Base-by-base conservation (phyloP, 2,329 filamentous ascomycete genomes). In the Colletotrichum theobromicola region DNA sequence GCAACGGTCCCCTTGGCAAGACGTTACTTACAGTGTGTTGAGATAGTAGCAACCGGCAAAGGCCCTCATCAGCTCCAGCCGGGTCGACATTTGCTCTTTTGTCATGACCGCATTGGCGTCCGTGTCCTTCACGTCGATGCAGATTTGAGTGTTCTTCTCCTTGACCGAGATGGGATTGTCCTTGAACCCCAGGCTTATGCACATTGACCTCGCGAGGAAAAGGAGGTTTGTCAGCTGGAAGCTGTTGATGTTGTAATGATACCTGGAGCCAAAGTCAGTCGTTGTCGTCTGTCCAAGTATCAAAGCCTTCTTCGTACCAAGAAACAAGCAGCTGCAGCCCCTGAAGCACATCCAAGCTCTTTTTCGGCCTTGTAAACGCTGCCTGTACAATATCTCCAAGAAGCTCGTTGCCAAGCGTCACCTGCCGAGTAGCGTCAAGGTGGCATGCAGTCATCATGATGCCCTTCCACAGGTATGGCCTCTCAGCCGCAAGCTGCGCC, bases 31-130 rank as follows among this genome's bases (percentile, higher is more conserved):
- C 87, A 87, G 77, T 8, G 87, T 87, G 34, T 88, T 87, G 5
- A 89, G 77, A 69, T 89, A 90, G 72, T 88, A 90, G 5, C 86
- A 87, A 4, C 87, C 88, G 1, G 84, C 83, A 77, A 87, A 88
- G 0, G 87, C 86, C 58, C 88, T 82, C 80, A 88, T 84, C 60
- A 84, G 79, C 70, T 89, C 86, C 12, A 89, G 76, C 26, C 80
- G 81, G 21, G 73, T 73, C 7, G 79, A 76, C 5, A 71, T 71
- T 18, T 78, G 76, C 21, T 81, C 82, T 32, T 77, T 78, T 16
- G 78, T 67, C 21, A n/a, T 62, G 34, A 34, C 24, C n/a, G 7
- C 50, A 18, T 18, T 5, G 9, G 30, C 34, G 9, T 46, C 67
- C 7, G 34, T 57, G 24, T 35, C 60, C 35, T 67, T 57, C n/a